Evolutionary conservation across 352 stramenopile species (phyloP), one percentile per base, ranked within the genome.

Genomic region (Peronosclerospora sorghi): DNA sequence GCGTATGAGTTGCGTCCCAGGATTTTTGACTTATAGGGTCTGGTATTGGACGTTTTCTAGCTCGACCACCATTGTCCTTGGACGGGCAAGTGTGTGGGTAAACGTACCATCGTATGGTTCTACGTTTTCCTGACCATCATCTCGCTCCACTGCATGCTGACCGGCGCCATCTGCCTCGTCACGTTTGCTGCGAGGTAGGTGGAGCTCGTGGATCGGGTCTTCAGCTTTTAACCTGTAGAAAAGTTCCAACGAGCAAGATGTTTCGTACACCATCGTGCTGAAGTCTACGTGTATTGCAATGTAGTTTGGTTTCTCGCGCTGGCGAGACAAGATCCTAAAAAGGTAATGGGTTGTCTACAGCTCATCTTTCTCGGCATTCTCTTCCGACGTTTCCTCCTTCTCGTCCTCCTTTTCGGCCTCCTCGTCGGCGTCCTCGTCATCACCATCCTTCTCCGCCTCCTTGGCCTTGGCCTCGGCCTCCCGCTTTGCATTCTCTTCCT

Each of bases 31-130:
- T 39, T 17, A 20, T 39, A 26, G 13, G 21, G 32, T 24, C 5
- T 13, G n/a, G 14, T 40, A n/a, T n/a, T n/a, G n/a, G n/a, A n/a
- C n/a, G 26, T 28, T 20, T 41, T 48, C 6, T 14, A 91, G 76
- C 59, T 96, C 50, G 86, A 96, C 50, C 86, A 96, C 57, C 86
- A 96, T 50, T 96, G 86, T 48, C 86, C 86, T 17, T 96, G 85
- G 81, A 96, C 86, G 9, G 82, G 84, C 49, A 94, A 95, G 55
- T 95, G 84, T 59, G 77, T 95, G 15, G 84, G 82, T 41, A 66
- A 83, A 50, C 61, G 74, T 49, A 95, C 75, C 19, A 59, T 94
- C 21, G 62, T 65, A 29, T 82, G 58, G 63, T 94, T 94, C 46
- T 88, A 92, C 60, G 62, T 69, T 13, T 94, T 90, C 49, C 51